phyloP scores from a whole-genome alignment of 2,329 filamentous ascomycete genomes.

The Escovopsis weberi region DNA sequence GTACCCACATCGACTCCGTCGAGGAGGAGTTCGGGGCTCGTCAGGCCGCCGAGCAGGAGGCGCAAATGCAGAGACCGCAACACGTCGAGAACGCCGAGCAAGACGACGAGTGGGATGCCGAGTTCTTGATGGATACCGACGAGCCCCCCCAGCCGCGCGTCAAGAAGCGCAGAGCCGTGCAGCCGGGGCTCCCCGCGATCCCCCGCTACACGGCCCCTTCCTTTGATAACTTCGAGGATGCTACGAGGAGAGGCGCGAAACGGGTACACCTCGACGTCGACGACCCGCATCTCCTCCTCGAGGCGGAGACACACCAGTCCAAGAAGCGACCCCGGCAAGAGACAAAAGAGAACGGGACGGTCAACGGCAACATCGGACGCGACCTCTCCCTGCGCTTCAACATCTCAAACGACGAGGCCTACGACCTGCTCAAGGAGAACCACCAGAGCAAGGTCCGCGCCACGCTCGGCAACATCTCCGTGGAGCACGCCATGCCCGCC shows the following conservation, averaged over 20 bases:
- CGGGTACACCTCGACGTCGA: slow-evolving; percentile 74
- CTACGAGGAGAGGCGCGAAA: slow-evolving; percentile 59
- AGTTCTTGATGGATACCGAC: slow-evolving; percentile 39
- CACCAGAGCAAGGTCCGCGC: slow-evolving; percentile 92
- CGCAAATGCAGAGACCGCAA: slow-evolving; percentile 18
- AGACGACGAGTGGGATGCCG: slow-evolving; percentile 49
- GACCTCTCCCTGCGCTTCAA: slow-evolving; percentile 77
- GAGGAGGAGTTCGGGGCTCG: slow-evolving; percentile 21
- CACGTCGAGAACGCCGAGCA: slow-evolving; percentile 23
- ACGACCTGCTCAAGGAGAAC: slow-evolving; percentile 91
- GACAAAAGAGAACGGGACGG: slow-evolving; percentile 22
- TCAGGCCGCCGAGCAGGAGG: slow-evolving; percentile 18
- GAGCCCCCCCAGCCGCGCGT: slow-evolving; percentile 29
- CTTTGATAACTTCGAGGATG: slow-evolving; percentile 67
- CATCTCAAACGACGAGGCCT: slow-evolving; percentile 89
- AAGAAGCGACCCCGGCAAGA: slow-evolving; percentile 44
- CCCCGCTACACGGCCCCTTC: slow-evolving; percentile 50
- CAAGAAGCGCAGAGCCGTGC: slow-evolving; percentile 54
- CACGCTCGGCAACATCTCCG: slow-evolving; percentile 76
- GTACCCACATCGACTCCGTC: slow-evolving; percentile 42
- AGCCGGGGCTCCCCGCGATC: slow-evolving; percentile 43
- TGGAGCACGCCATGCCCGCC: slow-evolving; percentile 89
- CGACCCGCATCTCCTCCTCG: slow-evolving; percentile 74
- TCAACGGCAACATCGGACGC: slow-evolving; percentile 50
- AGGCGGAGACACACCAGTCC: slow-evolving; percentile 53